A percentile compares a stretch with the other conserved stretches of the same genome.
These are phyloP conservation scores for Eucalyptus microcorys DNA, from an alignment of 345 rosid genomes.

Conservation along the genomic window DNA sequence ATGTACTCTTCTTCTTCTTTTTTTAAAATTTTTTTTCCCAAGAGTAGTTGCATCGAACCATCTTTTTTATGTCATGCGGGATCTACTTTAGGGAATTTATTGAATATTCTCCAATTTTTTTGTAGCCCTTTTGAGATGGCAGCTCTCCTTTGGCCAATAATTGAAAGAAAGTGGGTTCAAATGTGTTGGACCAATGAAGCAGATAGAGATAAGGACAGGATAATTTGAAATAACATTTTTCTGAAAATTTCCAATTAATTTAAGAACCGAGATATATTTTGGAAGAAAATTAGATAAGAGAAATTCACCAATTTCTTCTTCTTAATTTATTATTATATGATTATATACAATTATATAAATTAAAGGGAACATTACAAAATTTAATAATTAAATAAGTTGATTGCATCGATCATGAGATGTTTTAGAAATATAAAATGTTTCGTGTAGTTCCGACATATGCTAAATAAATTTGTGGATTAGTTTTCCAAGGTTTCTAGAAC, in stretches of 20 bases:
- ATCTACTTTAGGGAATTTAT: background rate
- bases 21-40: accelerated
- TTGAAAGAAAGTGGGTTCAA: background rate
- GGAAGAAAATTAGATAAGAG: background rate
- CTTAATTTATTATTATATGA: accelerated
- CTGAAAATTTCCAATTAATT: background rate
- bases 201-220: background rate
- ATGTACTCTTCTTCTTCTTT: background rate
- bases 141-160: background rate
- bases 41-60: background rate
- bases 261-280: background rate
- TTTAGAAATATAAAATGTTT: background rate
- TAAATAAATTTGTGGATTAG: background rate
- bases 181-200: background rate
- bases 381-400: background rate
- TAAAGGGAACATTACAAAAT: background rate
- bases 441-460: background rate
- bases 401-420: background rate
- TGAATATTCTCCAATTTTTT: background rate
- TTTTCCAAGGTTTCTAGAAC: background rate
- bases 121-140: background rate
- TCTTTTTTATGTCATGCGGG: background rate
- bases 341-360: background rate
- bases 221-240: background rate
- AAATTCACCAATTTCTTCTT: accelerated